Conservation (phyloP, 1,284 basidiomycete genomes). For the Xerocomus cyaneibrunnescens region DNA sequence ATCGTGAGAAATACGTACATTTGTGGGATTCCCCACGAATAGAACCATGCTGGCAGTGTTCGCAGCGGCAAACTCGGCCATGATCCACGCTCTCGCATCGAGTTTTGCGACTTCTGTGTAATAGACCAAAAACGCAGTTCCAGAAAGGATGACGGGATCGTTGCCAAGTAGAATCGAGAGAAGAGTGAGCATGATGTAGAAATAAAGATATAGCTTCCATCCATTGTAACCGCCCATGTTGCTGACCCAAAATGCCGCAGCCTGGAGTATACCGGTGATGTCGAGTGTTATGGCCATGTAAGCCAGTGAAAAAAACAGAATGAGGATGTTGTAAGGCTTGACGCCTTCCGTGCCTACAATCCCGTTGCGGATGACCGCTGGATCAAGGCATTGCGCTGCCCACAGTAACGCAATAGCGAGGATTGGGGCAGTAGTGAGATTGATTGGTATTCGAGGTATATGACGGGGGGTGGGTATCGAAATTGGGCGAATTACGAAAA, state of each 20-base stretch:
- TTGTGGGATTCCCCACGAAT: slow-evolving; percentile 74
- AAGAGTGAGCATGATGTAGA: slow-evolving; percentile 79
- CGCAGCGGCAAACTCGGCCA: slow-evolving; percentile 63
- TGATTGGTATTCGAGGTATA: slow-evolving; percentile 49
- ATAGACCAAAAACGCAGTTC: slow-evolving; percentile 86
- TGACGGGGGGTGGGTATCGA: slow-evolving; percentile 48
- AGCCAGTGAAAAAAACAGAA: slow-evolving; percentile 88
- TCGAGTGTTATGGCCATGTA: slow-evolving; percentile 96
- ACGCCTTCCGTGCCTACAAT: slow-evolving; percentile 74
- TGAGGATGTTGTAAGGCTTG: slow-evolving; percentile 91
- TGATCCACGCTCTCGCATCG: slow-evolving; percentile 48
- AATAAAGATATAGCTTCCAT: slow-evolving; percentile 69
- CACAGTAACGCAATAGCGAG: slow-evolving; percentile 78
- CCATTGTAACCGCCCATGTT: slow-evolving; percentile 73
- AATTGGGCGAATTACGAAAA: slow-evolving; percentile 67
- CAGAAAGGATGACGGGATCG: slow-evolving; percentile 83
- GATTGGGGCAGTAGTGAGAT: slow-evolving; percentile 76
- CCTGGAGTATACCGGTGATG: slow-evolving; percentile 83
- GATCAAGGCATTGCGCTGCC: slow-evolving; percentile 70
- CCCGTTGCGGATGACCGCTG: slow-evolving; percentile 64
- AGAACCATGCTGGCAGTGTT: slow-evolving; percentile 78
- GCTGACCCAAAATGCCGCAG: slow-evolving; percentile 86
- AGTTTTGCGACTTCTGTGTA: slow-evolving; percentile 73
- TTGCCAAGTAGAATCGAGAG: slow-evolving; percentile 87
- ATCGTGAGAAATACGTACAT: slow-evolving; percentile 40